Percentiles rank a stretch among this genome's conserved stretches.
These are phyloP conservation scores for Trypanosoma avium DNA, from an alignment of 208 protist species.

Conservation along the genomic window DNA sequence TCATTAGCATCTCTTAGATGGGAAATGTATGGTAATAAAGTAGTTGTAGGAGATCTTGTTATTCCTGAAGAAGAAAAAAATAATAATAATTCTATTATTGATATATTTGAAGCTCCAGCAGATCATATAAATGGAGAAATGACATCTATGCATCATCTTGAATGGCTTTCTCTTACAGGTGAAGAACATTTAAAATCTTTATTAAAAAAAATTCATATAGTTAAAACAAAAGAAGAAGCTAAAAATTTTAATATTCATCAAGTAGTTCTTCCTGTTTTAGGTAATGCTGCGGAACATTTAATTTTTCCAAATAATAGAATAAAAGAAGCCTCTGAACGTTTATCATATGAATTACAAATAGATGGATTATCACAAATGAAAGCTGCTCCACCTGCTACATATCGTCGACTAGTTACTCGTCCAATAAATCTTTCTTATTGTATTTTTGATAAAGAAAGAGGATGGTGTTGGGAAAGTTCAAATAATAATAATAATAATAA, in stretches of 20 bases:
- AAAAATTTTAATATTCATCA: slow-evolving; percentile 41
- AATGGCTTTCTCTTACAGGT: slow-evolving; percentile 36
- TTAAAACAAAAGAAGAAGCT: slow-evolving; percentile 45
- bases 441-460: slow-evolving; percentile 59
- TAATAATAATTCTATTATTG: slow-evolving; percentile 26
- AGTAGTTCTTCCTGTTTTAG: slow-evolving; percentile 74
- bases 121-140: slow-evolving; percentile 73
- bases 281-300: slow-evolving; percentile 22
- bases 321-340: slow-evolving; percentile 27
- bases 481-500: too few relatives aligned
- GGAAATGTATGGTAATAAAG: slow-evolving; percentile 35
- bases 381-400: slow-evolving; percentile 45
- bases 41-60: slow-evolving; percentile 66
- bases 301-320: slow-evolving; percentile 26
- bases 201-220: slow-evolving; percentile 23
- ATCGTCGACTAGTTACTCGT: slow-evolving; percentile 52
- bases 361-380: slow-evolving; percentile 55
- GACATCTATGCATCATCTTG: slow-evolving; percentile 42
- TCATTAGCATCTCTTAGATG: slow-evolving; percentile 70
- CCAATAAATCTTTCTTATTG: slow-evolving; percentile 49
- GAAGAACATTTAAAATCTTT: slow-evolving; percentile 9
- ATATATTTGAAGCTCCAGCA: slow-evolving; percentile 62
- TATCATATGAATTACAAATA: slow-evolving; percentile 57
- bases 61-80: slow-evolving; percentile 6
- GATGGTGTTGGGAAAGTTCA: slow-evolving; percentile 78